Conservation (phyloP, 2,329 filamentous ascomycete genomes). For the Sphaerulina populicola region DNA sequence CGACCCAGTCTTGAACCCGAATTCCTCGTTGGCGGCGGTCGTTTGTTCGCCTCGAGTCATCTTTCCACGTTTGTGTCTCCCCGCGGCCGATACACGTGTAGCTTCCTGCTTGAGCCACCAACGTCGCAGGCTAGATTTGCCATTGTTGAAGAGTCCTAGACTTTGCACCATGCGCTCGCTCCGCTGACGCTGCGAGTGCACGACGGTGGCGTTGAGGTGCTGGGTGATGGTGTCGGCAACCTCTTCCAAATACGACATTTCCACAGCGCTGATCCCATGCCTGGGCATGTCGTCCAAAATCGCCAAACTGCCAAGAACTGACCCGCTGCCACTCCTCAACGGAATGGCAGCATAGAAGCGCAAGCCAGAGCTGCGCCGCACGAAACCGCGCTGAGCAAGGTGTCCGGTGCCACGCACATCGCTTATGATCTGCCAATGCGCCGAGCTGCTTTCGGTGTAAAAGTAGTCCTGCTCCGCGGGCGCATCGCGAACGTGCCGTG, state of each 20-base stretch:
- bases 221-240: constrained; percentile 51
- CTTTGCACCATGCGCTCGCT: constrained; percentile 49
- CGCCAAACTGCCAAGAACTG: constrained; percentile 52
- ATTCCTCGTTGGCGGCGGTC: constrained; percentile 16
- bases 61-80: constrained; percentile 1
- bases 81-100: constrained; percentile 1
- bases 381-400: constrained; percentile 7
- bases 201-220: constrained; percentile 32
- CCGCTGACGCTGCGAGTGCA: constrained; percentile 45
- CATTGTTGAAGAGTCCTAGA: constrained; percentile 40
- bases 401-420: constrained; percentile 17
- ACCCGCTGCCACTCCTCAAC: constrained; percentile 48
- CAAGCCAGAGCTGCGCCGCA: constrained; percentile 7
- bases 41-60: not conserved
- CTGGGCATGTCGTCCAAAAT: constrained; percentile 53
- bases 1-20: constrained; percentile 9
- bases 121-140: constrained; percentile 21
- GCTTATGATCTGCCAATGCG: constrained; percentile 24
- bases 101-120: constrained; percentile 28
- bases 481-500: constrained; percentile 22
- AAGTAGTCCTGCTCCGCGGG: constrained; percentile 2
- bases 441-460: not conserved
- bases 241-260: constrained; percentile 50
- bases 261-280: constrained; percentile 42
- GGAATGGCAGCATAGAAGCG: constrained; percentile 53